phyloP scores from a whole-genome alignment of 257 asterid species.

The Anisodus tanguticus region DNA sequence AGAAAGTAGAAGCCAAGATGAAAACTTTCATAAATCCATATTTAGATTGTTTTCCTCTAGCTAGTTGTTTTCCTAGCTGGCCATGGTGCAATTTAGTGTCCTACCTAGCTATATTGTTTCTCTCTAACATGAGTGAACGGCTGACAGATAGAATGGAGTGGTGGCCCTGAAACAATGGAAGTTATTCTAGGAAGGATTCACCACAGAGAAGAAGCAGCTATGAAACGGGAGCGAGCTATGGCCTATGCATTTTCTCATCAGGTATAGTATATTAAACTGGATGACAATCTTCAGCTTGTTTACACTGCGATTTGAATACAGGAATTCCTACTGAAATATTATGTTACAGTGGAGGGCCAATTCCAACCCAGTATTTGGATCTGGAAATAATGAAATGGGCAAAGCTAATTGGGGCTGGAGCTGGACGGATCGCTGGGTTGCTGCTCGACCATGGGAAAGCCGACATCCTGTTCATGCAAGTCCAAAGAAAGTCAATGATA shows the following conservation, averaged over 20 bases:
- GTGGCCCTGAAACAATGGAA: slow-evolving; percentile 73
- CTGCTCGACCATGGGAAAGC: slow-evolving; percentile 98
- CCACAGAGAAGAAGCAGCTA: slow-evolving; percentile 91
- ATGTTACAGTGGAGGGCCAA: slow-evolving; percentile 88
- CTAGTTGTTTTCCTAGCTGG: neutral
- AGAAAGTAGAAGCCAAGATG: neutral
- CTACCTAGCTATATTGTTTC: neutral
- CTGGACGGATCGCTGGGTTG: slow-evolving; percentile 95
- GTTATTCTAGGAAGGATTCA: slow-evolving; percentile 83
- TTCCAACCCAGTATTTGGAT: slow-evolving; percentile 55
- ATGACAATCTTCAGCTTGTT: neutral
- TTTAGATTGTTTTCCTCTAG: neutral
- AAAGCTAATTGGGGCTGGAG: slow-evolving; percentile 96
- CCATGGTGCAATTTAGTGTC: neutral
- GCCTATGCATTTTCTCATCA: slow-evolving; percentile 96
- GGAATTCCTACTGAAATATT: slow-evolving; percentile 13
- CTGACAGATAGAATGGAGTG: slow-evolving; percentile 87
- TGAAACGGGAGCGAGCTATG: slow-evolving; percentile 87
- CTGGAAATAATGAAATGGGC: slow-evolving; percentile 56
- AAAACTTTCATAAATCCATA: neutral
- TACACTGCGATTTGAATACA: neutral
- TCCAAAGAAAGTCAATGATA: slow-evolving; percentile 55
- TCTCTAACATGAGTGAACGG: slow-evolving; percentile 27
- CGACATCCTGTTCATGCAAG: slow-evolving; percentile 54
- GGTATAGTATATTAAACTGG: slow-evolving; percentile 42